phyloP scores from a whole-genome alignment of 768 basidiomycete species.

The Rhodotorula babjevae region DNA sequence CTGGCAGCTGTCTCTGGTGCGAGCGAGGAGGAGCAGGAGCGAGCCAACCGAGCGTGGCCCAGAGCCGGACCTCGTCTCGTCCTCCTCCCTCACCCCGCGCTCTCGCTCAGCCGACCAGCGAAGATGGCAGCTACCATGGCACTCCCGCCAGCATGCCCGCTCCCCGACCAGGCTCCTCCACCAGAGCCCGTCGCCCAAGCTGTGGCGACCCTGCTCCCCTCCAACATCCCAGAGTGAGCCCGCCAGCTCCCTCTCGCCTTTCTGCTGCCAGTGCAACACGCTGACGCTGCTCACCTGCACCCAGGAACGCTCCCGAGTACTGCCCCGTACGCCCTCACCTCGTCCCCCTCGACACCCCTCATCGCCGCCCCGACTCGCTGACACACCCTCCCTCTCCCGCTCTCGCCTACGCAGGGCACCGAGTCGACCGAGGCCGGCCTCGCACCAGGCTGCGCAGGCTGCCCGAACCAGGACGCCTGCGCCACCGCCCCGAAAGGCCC shows the following conservation, averaged over 20 bases:
- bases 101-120: not conserved
- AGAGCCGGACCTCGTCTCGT: not conserved
- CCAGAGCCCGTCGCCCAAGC: not conserved
- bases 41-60: too few species aligned
- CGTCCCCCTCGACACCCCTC: too few species aligned
- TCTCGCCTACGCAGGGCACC: constrained; percentile 55
- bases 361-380: not conserved
- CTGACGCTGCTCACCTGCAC: not conserved
- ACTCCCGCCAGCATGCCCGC: not conserved
- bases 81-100: too few species aligned
- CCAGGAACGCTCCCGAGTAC: constrained; percentile 34
- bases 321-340: constrained; percentile 18
- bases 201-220: constrained; percentile 25
- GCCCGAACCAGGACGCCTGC: constrained; percentile 88
- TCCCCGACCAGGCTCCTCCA: not conserved
- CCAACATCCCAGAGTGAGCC: constrained; percentile 31
- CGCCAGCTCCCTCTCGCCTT: not conserved
- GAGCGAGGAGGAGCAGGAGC: too few species aligned
- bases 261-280: too few species aligned
- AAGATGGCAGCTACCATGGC: not conserved
- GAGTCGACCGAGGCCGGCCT: constrained; percentile 93
- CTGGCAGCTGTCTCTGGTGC: too few species aligned
- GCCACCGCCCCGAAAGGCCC: constrained; percentile 80
- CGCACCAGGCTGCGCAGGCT: constrained; percentile 84
- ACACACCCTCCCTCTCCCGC: not conserved